Conservation (phyloP, 805 yeast genomes). For the Saccharomycopsis olivae region DNA sequence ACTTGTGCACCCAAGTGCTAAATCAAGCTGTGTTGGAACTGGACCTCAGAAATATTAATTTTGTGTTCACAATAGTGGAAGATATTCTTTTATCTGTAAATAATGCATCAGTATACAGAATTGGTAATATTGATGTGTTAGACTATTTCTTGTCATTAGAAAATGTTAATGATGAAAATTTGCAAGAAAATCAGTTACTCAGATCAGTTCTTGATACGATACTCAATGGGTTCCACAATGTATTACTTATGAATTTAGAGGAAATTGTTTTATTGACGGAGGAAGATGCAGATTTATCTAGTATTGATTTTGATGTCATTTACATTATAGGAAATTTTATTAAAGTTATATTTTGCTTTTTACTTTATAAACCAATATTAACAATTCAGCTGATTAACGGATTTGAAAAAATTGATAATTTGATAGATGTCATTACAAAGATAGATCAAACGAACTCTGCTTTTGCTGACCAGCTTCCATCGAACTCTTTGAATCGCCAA, state of each 20-base stretch:
- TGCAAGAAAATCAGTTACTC: constrained; percentile 11
- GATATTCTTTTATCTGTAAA: constrained; percentile 10
- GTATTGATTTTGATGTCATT: constrained; percentile 13
- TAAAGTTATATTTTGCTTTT: constrained; percentile 7
- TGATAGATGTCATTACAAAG: constrained; percentile 8
- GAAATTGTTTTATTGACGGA: constrained; percentile 16
- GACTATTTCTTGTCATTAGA: background rate
- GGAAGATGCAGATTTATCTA: constrained; percentile 12
- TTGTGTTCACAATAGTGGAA: constrained; percentile 5
- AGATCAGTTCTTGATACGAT: constrained; percentile 8
- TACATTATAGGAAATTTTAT: constrained; percentile 9
- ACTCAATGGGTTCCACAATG: constrained; percentile 4
- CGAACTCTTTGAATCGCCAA: background rate
- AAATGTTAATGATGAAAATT: constrained; percentile 3
- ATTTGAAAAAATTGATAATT: constrained; percentile 3
- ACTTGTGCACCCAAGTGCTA: background rate
- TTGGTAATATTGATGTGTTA: background rate
- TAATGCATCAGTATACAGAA: constrained; percentile 4
- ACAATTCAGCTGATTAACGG: constrained; percentile 9
- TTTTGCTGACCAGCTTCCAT: constrained; percentile 2
- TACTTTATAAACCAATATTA: constrained; percentile 12
- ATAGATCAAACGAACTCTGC: constrained; percentile 13
- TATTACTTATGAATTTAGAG: constrained; percentile 10
- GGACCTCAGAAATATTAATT: constrained; percentile 6
- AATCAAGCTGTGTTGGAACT: constrained; percentile 11